Percentiles rank a stretch among this genome's conserved stretches.
phyloP scores from a whole-genome alignment of 2,329 filamentous ascomycete genomes.

The Elsinoe perseae region DNA sequence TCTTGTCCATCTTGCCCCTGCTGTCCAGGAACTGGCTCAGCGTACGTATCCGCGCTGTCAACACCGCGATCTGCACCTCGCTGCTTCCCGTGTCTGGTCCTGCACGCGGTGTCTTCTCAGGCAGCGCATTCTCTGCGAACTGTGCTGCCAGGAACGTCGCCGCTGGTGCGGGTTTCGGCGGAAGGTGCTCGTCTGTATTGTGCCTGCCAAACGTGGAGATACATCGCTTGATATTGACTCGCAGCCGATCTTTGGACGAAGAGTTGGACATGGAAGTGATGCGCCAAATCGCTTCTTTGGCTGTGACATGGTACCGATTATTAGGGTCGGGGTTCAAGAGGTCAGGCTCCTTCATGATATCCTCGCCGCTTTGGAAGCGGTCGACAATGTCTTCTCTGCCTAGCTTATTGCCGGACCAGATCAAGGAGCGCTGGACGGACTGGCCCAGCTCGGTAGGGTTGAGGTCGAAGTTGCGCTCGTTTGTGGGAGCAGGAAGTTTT shows the following conservation, averaged over 20 bases:
- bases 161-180: conserved; percentile 47
- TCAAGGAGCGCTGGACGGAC: conserved; percentile 55
- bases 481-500: conserved; percentile 12
- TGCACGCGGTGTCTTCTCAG: conserved; percentile 52
- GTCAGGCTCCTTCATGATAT: conserved; percentile 28
- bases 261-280: conserved; percentile 73
- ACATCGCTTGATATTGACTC: conserved; percentile 77
- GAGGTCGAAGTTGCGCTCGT: conserved; percentile 68
- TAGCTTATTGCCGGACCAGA: conserved; percentile 10
- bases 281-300: conserved; percentile 65
- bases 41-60: conserved; percentile 87
- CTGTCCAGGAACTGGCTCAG: conserved; percentile 64
- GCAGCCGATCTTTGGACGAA: conserved; percentile 67
- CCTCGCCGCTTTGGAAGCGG: not conserved
- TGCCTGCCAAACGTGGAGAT: conserved; percentile 85
- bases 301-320: conserved; percentile 51
- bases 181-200: conserved; percentile 66
- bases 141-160: conserved; percentile 24
- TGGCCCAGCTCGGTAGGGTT: conserved; percentile 57
- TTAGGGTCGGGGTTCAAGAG: conserved; percentile 39
- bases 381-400: not conserved
- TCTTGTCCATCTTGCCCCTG: conserved; percentile 75
- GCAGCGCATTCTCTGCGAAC: conserved; percentile 22
- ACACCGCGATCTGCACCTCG: conserved; percentile 93
- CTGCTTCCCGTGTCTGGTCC: conserved; percentile 90